Evolutionary conservation across 1,139 yeast species (phyloP), one percentile per base, ranked within the genome.

Genomic region (Suhomyces taliae): DNA sequence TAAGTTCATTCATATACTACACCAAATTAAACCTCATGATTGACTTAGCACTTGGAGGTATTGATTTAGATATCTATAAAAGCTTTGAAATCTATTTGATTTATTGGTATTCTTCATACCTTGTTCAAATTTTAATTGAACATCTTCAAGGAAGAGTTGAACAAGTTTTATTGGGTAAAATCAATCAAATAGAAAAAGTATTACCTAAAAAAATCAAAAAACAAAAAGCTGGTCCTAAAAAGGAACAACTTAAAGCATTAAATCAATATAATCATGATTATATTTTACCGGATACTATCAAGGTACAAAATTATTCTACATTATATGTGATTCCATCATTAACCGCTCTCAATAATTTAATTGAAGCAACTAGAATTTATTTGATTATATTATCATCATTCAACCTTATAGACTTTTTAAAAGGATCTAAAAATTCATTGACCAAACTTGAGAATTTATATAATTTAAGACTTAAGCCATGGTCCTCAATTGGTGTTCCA

Each of bases 401-500:
- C 12, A 57, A 54, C 12, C 45, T 66, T 29, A 53, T 66, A 24
- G 64, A 66, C 40, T 62, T 76, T 26, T 54, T 74, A 6, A 60
- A 61, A 19, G 65, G 67, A 0, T 78, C 82, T 8, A 54, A 62
- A 4, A 62, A 68, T 39, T 64, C 70, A 19, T 67, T 72, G 36
- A 70, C 81, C 9, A 59, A 71, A 10, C 72, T 76, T 40, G 82
- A 82, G 51, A 60, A 76, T 37, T 65, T 85, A n/a, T 89, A 78
- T 62, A 72, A 78, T 24, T 67, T 90, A 39, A 78, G 97, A 53
- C 80, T 90, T 79, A 90, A 90, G 61, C 85, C 95, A 3, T 90
- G 88, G 70, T 81, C 88, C 14, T 79, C 91, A 0, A 86, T 91
- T 14, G 97, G 96, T 0, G 84, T 84, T 6, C 97, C 98, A 0